Base-by-base conservation (phyloP, 495 filamentous ascomycete species). In the Aspergillus nanangensis region DNA sequence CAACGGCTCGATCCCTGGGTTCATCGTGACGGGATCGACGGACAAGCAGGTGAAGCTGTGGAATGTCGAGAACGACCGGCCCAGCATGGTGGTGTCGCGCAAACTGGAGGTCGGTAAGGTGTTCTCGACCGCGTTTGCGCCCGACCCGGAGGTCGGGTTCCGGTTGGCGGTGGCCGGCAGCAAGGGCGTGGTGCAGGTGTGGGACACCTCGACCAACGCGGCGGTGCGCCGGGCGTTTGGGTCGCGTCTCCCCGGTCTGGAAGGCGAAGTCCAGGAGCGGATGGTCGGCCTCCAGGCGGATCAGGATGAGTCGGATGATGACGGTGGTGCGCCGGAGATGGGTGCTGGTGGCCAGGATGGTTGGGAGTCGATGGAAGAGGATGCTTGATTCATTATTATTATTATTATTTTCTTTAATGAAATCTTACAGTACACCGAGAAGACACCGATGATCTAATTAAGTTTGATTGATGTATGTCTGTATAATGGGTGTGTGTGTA, bases 31-130 rank as follows among this genome's bases (percentile, higher is more conserved):
- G 7, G 93, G 89, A 1, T 95, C 90, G 1, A 86, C 84, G 10
- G 93, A 97, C 69, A 92, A 88, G 75, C 82, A 83, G 18, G 89
- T 97, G 36, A 99, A 99, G 76, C 74, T 99, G 35, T 99, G 93
- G 93, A 95, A 95, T 61, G 80, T 95, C 44, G 77, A 83, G 48
- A 58, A 86, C n/a, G 71, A 76, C 32, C 70, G 69, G 47, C 92
- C 91, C 3, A 84, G 81, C 48, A 87, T 99, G 79, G 88, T 99
- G 0, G 88, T 95, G 5, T 86, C 87, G 7, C 82, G 93, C 23
- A 87, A 97, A 66, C 70, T 96, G 27, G 94, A 89, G 21, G 86
- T 97, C 10, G 93, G 93, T 36, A 95, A 90, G 72, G 84, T 99
- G 33, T 99, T 99, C 62, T 88, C 89, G 17, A 86, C 90, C 1